phyloP scores from a whole-genome alignment of 2,329 filamentous ascomycete genomes.

The Fusarium haematococcum region DNA sequence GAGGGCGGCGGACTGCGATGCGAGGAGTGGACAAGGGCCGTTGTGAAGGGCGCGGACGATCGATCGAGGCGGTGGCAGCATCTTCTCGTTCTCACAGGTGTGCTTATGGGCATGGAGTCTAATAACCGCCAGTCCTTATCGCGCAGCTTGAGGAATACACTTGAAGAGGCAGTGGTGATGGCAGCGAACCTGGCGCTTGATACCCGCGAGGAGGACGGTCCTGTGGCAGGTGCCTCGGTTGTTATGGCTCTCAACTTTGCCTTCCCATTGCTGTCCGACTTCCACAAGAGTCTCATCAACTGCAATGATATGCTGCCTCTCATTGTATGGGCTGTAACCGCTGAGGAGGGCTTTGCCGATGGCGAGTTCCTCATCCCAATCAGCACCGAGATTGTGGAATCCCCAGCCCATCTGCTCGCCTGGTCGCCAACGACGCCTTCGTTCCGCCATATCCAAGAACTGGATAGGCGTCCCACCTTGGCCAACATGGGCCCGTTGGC shows the following conservation, averaged over 20 bases:
- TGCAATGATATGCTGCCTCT: slow-evolving; percentile 79
- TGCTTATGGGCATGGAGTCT: slow-evolving; percentile 81
- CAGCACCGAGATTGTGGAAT: slow-evolving; percentile 72
- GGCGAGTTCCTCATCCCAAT: slow-evolving; percentile 80
- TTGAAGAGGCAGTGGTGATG: slow-evolving; percentile 79
- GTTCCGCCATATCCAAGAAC: slow-evolving; percentile 67
- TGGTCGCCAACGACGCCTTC: slow-evolving; percentile 75
- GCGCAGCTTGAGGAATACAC: slow-evolving; percentile 69
- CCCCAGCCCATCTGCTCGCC: slow-evolving; percentile 58
- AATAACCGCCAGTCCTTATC: slow-evolving; percentile 74
- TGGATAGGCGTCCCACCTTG: slow-evolving; percentile 71
- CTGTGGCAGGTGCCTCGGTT: slow-evolving; percentile 63
- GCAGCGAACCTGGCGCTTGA: slow-evolving; percentile 82
- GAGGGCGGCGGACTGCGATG: slow-evolving; percentile 59
- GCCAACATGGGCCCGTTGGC: slow-evolving; percentile 76
- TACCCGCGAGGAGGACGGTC: slow-evolving; percentile 54
- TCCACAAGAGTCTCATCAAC: slow-evolving; percentile 69
- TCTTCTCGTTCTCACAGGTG: slow-evolving; percentile 80
- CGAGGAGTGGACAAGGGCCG: slow-evolving; percentile 67
- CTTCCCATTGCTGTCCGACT: slow-evolving; percentile 76
- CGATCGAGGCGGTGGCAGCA: slow-evolving; percentile 82
- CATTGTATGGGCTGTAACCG: slow-evolving; percentile 74
- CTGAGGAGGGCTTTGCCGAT: slow-evolving; percentile 78
- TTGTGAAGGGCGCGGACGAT: slow-evolving; percentile 68
- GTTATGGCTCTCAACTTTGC: slow-evolving; percentile 81